Evolutionary conservation across 805 yeast species (phyloP), one percentile per base, ranked within the genome.

Genomic region (Blastobotrys chiropterorum): DNA sequence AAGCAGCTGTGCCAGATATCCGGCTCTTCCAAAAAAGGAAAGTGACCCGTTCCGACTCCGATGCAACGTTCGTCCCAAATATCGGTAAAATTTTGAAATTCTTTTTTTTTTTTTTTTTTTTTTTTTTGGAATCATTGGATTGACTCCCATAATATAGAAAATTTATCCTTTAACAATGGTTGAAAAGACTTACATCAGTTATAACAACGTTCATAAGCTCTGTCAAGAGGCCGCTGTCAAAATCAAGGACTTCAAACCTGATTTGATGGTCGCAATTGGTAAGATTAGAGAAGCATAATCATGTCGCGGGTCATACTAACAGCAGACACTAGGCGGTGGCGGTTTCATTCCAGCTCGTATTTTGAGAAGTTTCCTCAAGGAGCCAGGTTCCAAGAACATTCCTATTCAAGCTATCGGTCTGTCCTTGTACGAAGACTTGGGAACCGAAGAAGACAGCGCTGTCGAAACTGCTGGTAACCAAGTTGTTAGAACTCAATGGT

Each of bases 301-400:
- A 11, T 3, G 46, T 14, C n/a, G 8, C 4, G 11, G 14, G 2
- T 16, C 21, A 19, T 17, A 21, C 44, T 47, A 41, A 48, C 48
- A 47, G 30, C 19, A 38, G n/a, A 21, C 20, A 8, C 11, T 22
- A 59, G 65, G 76, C 64, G 96, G 96, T 62, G 96, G 99, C 67
- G 99, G 98, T 1, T 88, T 92, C 69, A 94, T 92, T 53, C 99
- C 98, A 22, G 97, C 99, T 6, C 82, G 99, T 68, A 94, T 94
- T 71, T 77, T 92, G 67, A 82, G 99, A 69, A 83, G 98, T 1
- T 94, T 92, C 70, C 75, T 92, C 60, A 92, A 90, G 70, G 86
- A 84, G 59, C 87, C 86, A 30, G 95, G 95, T 54, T 74, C 83
- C 54, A 92, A 95, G 61, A 92, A 90, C 62, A 84, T 90, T 55